These are phyloP conservation scores for Phytophthora lateralis DNA, from an alignment of 352 stramenopile species.

Conservation along the genomic window DNA sequence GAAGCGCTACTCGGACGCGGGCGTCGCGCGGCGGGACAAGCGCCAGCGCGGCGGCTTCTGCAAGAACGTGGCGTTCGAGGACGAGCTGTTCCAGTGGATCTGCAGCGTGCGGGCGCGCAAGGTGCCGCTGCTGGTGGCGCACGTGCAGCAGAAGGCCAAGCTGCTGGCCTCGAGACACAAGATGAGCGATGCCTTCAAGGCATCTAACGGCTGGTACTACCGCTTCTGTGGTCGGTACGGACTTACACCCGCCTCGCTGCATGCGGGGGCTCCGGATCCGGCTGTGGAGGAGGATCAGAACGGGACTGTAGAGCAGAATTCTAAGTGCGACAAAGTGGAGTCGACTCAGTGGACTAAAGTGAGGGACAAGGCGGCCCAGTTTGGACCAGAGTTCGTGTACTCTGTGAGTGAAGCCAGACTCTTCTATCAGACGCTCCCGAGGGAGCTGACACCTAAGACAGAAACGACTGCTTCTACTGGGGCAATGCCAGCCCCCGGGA, in stretches of 20 bases:
- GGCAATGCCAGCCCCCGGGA: constrained; percentile 4
- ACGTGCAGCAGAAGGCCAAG: constrained; percentile 67
- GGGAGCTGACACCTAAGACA: constrained; percentile 1
- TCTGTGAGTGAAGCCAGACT: constrained; percentile 53
- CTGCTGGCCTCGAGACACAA: constrained; percentile 45
- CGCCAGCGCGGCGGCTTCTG: constrained; percentile 69
- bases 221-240: constrained; percentile 75
- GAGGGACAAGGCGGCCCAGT: constrained; percentile 32
- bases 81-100: constrained; percentile 76
- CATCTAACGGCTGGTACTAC: constrained; percentile 83
- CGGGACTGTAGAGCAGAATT: not conserved
- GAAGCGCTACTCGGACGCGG: constrained; percentile 66
- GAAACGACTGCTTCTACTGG: not conserved
- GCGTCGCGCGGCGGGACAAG: constrained; percentile 42
- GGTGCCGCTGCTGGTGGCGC: constrained; percentile 52
- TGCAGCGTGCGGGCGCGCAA: constrained; percentile 50
- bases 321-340: constrained; percentile 1
- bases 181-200: constrained; percentile 55
- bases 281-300: not conserved
- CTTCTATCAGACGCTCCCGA: constrained; percentile 59
- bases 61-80: constrained; percentile 63
- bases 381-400: constrained; percentile 53
- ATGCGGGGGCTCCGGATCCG: constrained; percentile 12
- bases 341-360: constrained; percentile 33
- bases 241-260: constrained; percentile 44